Base-by-base conservation (phyloP, 2,329 filamentous ascomycete species). In the Dothistroma septosporum region DNA sequence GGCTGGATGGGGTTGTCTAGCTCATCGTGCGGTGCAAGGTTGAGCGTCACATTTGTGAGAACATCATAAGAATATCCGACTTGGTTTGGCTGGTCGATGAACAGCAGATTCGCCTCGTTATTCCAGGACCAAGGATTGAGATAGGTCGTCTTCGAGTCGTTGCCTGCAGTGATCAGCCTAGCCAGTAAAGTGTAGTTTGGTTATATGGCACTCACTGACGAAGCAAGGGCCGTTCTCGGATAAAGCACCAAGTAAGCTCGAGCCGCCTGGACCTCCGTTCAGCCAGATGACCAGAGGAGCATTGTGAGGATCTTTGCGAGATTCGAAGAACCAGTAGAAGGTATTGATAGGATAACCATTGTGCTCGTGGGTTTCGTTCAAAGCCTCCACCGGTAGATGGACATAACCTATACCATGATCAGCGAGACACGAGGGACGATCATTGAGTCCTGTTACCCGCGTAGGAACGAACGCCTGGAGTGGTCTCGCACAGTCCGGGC, bases 301-400 rank as follows among this genome's bases (percentile, higher is more conserved):
- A 66, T 82, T 81, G 9, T 72, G 68, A 1, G 84, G 79, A 67
- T 83, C 78, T 57, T 83, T 80, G 16, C 84, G 77, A 0, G 83
- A 78, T 63, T 86, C 83, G 66, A 87, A 87, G 68, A 85, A 87
- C 83, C 85, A 85, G 70, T 87, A 87, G 70, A 85, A 87, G 0
- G 75, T 75, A 55, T 79, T 66, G 46, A 67, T 57, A 9, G 80
- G 75, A 61, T 83, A 83, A 11, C 35, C 58, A 49, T 79, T 74
- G 63, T 83, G 80, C 67, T 70, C 66, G 53, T 64, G 62, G 9
- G 65, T 66, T 32, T 67, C 65, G 49, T 67, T 67, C 54, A 67
- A 70, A 1, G 69, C 69, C 37, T 74, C 70, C 6, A 66, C 63
- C 4, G 70, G 65, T 1, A 74, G 55, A 54, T 72, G 65, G 16